phyloP scores from a whole-genome alignment of 2,329 filamentous ascomycete species.

The Diaporthe helianthi region DNA sequence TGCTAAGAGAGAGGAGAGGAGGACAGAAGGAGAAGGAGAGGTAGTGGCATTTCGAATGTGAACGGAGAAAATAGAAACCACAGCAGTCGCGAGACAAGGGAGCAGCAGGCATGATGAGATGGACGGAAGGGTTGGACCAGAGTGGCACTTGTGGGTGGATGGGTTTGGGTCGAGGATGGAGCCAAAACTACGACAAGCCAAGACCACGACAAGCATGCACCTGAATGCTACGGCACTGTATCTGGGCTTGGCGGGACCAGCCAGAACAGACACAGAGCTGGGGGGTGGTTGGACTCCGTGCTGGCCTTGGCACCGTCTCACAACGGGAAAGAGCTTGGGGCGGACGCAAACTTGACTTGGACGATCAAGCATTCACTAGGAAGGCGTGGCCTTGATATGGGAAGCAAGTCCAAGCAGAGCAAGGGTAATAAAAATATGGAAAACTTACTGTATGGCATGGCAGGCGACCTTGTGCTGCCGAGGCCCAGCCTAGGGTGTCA shows the following conservation, averaged over 20 bases:
- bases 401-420: neutral
- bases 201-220: constrained; percentile 2
- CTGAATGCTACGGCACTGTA: neutral
- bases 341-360: neutral
- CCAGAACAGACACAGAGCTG: neutral
- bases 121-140: neutral
- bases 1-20: neutral
- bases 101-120: constrained; percentile 20
- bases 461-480: constrained; percentile 13
- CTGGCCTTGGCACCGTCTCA: constrained; percentile 34
- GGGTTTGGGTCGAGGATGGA: constrained; percentile 12
- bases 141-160: neutral
- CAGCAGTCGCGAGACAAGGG: constrained; percentile 19
- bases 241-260: neutral
- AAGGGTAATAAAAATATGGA: neutral
- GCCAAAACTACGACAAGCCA: constrained; percentile 14
- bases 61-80: constrained; percentile 28
- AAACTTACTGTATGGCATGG: neutral
- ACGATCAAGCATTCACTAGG: constrained; percentile 19
- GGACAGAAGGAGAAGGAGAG: neutral
- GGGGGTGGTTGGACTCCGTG: constrained; percentile 2
- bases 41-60: constrained; percentile 2
- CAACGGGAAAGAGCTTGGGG: constrained; percentile 30
- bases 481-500: neutral
- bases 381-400: neutral